phyloP scores from a whole-genome alignment of 1,139 yeast genomes.

The Protomyces pachydermus region DNA sequence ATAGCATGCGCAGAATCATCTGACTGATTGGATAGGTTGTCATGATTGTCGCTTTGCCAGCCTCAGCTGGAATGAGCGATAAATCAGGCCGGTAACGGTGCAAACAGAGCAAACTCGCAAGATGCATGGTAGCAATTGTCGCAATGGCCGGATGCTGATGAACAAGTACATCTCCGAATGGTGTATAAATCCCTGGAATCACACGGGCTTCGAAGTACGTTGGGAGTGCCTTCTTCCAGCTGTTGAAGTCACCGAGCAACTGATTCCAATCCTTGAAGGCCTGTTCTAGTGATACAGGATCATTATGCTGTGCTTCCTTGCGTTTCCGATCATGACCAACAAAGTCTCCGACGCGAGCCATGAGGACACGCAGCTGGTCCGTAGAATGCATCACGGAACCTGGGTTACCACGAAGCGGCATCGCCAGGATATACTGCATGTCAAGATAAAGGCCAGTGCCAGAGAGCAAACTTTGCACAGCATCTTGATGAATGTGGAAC shows the following conservation, averaged over 20 bases:
- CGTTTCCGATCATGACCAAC: conserved; percentile 5
- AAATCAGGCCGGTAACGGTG: conserved; percentile 15
- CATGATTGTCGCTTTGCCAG: not conserved
- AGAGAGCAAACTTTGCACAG: conserved; percentile 6
- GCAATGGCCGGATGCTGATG: conserved; percentile 22
- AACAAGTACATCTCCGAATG: conserved; percentile 10
- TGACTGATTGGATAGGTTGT: conserved; percentile 4
- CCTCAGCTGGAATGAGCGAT: conserved; percentile 8
- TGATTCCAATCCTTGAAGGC: conserved; percentile 9
- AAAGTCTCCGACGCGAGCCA: conserved; percentile 18
- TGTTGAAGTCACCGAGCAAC: conserved; percentile 1
- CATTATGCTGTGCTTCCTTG: not conserved
- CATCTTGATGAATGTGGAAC: conserved; percentile 23
- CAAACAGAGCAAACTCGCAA: conserved; percentile 5
- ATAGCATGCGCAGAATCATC: conserved; percentile 3
- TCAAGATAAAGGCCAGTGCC: conserved; percentile 15
- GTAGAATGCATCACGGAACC: conserved; percentile 8
- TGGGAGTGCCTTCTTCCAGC: conserved; percentile 6
- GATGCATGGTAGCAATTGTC: conserved; percentile 4
- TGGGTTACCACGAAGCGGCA: conserved; percentile 13
- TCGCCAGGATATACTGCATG: conserved; percentile 5
- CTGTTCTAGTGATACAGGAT: not conserved
- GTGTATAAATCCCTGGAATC: conserved; percentile 4
- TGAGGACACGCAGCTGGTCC: conserved; percentile 14
- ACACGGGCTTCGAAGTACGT: not conserved